Evolutionary conservation across 2,329 filamentous ascomycete genomes (phyloP), one percentile per base, ranked within the genome.

Genomic region (Fusarium chaquense): DNA sequence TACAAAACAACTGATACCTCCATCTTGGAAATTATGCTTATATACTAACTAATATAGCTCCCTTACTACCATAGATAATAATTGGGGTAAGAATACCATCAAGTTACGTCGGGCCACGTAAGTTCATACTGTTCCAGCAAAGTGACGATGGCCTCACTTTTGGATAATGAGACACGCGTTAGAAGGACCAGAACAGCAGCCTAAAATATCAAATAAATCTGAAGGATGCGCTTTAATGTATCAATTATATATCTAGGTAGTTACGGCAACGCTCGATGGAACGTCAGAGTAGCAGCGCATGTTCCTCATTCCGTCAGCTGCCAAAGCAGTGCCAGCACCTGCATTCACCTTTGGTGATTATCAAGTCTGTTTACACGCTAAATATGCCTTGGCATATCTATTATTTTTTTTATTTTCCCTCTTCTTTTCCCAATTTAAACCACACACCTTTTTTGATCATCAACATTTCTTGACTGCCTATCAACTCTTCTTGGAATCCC

Each of bases 121-220:
- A n/a, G 24, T 13, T 7, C 11, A 16, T 20, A 49, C 20, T 35
- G 16, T 10, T 28, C 24, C 13, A 3, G 18, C 12, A 24, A 35
- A 26, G 16, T 36, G 33, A 20, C 33, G 32, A 56, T 56, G 36
- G 18, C 52, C 43, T 56, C 41, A 55, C 41, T 49, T 49, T 36
- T 28, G 18, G 3, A 20, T 15, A 15, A n/a, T 11, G 16, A 24
- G 6, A 44, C 28, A 30, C 10, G 10, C 9, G 18, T 8, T n/a
- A 30, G 2, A 13, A n/a, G 16, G 3, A n/a, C 10, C 18, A 28
- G 11, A 20, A 9, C 8, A 3, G 2, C 22, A 38, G 11, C 18
- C 7, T 11, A 15, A 10, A 20, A 20, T 26, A 10, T 5, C 6
- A 6, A 26, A 20, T n/a, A 16, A 6, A 45, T 12, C 9, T 45